Percentiles rank a stretch among this genome's conserved stretches.
Evolutionary conservation across 2,329 filamentous ascomycete species (phyloP).

Genomic region (Aspergillus fructus): DNA sequence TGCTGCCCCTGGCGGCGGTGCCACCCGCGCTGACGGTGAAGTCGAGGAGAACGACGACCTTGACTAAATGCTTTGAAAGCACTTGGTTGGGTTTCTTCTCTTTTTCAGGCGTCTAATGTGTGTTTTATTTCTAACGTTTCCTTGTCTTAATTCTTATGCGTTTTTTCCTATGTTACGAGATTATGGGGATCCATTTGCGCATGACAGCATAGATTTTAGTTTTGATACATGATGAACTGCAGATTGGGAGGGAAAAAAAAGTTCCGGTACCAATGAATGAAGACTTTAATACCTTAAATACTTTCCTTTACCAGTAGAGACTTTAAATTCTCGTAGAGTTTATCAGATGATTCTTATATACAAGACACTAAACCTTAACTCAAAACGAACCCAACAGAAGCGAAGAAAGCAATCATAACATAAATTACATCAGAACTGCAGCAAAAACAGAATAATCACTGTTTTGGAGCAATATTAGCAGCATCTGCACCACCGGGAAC

Average conservation of each 20-base stretch:
- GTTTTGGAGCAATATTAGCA: not conserved
- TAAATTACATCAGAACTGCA: not conserved
- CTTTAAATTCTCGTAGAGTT: not conserved
- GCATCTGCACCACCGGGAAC: not conserved
- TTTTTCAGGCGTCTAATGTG: conserved; percentile 5
- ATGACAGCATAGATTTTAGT: conserved; percentile 42
- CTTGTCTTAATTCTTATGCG: conserved; percentile 16
- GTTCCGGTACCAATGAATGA: conserved; percentile 19
- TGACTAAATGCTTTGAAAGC: conserved; percentile 52
- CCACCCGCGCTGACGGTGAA: conserved; percentile 42
- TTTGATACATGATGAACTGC: conserved; percentile 26
- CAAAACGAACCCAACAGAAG: not conserved
- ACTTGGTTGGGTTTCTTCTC: conserved; percentile 10
- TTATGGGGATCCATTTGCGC: conserved; percentile 37
- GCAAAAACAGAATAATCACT: not conserved
- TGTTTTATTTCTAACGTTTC: conserved; percentile 3
- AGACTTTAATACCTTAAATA: not conserved
- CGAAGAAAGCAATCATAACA: not conserved
- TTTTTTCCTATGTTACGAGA: conserved; percentile 35
- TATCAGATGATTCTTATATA: not conserved
- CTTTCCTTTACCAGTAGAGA: not conserved
- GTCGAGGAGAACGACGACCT: conserved; percentile 66
- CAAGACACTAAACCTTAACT: not conserved
- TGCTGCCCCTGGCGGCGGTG: not conserved
- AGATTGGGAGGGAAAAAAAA: conserved; percentile 22